Conservation (phyloP, 2,329 filamentous ascomycete genomes). For the Colletotrichum euphorbiae region DNA sequence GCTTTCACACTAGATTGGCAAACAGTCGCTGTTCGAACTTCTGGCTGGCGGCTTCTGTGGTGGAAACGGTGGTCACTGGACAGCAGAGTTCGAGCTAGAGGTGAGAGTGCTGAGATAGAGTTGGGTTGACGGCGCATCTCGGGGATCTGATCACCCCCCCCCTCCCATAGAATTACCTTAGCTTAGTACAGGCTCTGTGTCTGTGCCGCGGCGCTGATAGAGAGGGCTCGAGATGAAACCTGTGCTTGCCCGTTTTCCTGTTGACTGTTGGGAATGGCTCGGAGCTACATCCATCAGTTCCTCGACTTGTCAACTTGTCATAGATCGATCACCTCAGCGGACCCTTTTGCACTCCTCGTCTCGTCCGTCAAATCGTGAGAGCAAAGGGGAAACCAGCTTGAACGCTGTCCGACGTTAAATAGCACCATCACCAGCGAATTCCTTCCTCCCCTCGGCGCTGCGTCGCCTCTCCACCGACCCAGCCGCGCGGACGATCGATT, state of each 20-base stretch:
- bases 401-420: constrained; percentile 2
- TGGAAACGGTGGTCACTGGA: neutral
- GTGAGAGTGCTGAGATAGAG: constrained; percentile 13
- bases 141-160: constrained; percentile 18
- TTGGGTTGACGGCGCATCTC: constrained; percentile 18
- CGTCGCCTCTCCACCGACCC: neutral
- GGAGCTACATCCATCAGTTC: neutral
- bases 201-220: neutral
- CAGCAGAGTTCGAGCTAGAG: constrained; percentile 4
- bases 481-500: constrained; percentile 9
- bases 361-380: no score
- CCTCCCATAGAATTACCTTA: no score
- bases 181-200: neutral
- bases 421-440: neutral
- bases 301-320: constrained; percentile 10
- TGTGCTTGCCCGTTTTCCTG: no score
- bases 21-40: constrained; percentile 22
- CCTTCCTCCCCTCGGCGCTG: neutral
- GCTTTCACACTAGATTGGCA: constrained; percentile 11
- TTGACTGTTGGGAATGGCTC: neutral
- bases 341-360: neutral
- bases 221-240: constrained; percentile 12
- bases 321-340: constrained; percentile 4
- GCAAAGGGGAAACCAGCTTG: neutral
- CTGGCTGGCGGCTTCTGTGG: no score